A percentile compares a stretch with the other conserved stretches of the same genome.
These are phyloP conservation scores for Pseudognaphalium luteoalbum DNA, from an alignment of 129 eudicot species.

Conservation along the genomic window DNA sequence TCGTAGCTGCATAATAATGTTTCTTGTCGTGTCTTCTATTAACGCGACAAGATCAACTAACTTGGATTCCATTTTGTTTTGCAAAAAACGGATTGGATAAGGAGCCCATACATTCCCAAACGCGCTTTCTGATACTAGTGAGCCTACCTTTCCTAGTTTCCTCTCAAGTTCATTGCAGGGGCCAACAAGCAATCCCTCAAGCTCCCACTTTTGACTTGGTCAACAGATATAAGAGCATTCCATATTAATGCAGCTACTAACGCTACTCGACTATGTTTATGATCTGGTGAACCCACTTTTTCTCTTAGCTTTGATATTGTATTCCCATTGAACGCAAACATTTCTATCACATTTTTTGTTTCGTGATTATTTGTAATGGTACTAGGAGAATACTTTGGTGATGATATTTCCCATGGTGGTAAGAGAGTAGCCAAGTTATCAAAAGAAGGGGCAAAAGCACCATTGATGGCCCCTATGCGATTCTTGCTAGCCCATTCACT, in stretches of 20 bases:
- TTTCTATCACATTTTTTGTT: conserved; percentile 7
- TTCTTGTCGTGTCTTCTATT: conserved; percentile 30
- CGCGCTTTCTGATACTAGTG: conserved; percentile 13
- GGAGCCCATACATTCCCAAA: conserved; percentile 36
- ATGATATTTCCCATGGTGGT: conserved; percentile 15
- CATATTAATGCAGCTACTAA: conserved; percentile 35
- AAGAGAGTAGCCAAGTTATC: conserved; percentile 27
- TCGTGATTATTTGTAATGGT: not conserved
- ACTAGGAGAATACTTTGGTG: not conserved
- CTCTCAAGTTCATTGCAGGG: conserved; percentile 32
- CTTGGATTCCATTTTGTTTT: not conserved
- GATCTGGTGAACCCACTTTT: not conserved
- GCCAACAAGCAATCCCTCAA: conserved; percentile 19
- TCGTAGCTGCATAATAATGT: not conserved
- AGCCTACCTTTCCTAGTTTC: conserved; percentile 19
- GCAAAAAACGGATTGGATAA: conserved; percentile 20
- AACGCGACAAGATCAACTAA: conserved; percentile 23
- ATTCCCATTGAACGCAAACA: conserved; percentile 20
- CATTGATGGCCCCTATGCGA: not conserved
- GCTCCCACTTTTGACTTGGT: conserved; percentile 20
- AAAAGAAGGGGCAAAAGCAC: not conserved
- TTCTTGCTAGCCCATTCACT: conserved; percentile 36
- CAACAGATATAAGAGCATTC: conserved; percentile 26
- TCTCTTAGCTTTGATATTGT: conserved; percentile 30
- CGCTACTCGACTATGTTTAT: conserved; percentile 34